phyloP scores from a whole-genome alignment of 2,329 filamentous ascomycete genomes.

The Plectosphaerella sp. region DNA sequence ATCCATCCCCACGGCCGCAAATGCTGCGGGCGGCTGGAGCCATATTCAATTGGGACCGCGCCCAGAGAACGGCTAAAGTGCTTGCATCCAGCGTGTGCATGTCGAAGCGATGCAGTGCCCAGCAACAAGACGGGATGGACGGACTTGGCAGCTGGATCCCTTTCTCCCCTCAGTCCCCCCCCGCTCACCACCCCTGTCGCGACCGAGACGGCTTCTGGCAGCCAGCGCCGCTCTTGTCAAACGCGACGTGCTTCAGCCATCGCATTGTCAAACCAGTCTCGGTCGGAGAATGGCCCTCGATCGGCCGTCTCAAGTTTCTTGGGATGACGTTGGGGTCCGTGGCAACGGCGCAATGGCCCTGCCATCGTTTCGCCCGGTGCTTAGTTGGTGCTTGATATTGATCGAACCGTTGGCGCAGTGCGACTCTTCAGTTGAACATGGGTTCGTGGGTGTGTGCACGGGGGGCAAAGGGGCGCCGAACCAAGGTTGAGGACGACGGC shows the following conservation, averaged over 20 bases:
- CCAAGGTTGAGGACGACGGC: too few species aligned
- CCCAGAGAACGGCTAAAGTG: background rate
- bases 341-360: background rate
- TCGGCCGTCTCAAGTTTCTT: slow-evolving; percentile 1
- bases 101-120: too few species aligned
- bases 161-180: too few species aligned
- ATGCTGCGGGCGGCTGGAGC: too few species aligned
- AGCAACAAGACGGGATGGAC: too few species aligned
- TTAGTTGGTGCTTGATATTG: background rate
- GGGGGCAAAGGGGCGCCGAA: too few species aligned
- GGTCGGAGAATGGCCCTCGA: background rate
- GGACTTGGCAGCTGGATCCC: too few species aligned
- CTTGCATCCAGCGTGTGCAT: background rate
- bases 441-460: background rate
- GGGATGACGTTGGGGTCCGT: background rate
- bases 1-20: too few species aligned
- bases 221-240: background rate
- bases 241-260: slow-evolving; percentile 1
- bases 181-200: background rate
- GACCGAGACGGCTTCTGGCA: too few species aligned
- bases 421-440: slow-evolving; percentile 2
- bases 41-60: too few species aligned
- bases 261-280: background rate
- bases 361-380: background rate
- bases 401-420: background rate